phyloP scores from a whole-genome alignment of 495 filamentous ascomycete species.

The Parathielavia hyrcaniae region DNA sequence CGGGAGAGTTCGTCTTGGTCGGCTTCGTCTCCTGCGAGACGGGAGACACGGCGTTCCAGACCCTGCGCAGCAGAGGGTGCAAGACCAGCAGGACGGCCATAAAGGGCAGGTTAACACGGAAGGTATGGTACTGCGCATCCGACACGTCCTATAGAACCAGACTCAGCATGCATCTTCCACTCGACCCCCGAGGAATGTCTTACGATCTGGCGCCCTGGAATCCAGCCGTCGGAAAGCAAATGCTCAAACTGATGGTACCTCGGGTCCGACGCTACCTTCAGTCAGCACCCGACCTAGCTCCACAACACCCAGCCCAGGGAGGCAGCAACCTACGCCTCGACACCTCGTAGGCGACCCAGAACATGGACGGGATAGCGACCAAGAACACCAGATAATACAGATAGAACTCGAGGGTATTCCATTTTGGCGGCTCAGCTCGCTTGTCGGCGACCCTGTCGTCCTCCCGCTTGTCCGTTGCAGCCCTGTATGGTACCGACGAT shows the following conservation, averaged over 20 bases:
- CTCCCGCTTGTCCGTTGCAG: conserved; percentile 37
- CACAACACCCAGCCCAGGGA: not conserved
- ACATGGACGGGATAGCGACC: conserved; percentile 75
- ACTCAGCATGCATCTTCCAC: not conserved
- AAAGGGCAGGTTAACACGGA: conserved; percentile 81
- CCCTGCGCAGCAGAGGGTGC: conserved; percentile 70
- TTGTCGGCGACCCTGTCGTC: conserved; percentile 35
- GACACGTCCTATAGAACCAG: conserved; percentile 65
- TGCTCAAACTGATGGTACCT: conserved; percentile 68
- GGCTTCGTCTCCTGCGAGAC: conserved; percentile 21
- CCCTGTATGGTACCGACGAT: conserved; percentile 57
- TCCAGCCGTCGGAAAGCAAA: conserved; percentile 77
- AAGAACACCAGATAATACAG: conserved; percentile 70
- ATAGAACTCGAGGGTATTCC: conserved; percentile 82
- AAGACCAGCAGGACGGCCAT: conserved; percentile 61
- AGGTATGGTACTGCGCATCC: conserved; percentile 80
- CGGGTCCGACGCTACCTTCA: conserved; percentile 64
- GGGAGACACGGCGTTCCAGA: conserved; percentile 52
- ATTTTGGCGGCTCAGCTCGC: conserved; percentile 54
- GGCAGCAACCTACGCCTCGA: conserved; percentile 63
- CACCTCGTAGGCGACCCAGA: conserved; percentile 76
- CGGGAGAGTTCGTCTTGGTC: conserved; percentile 21
- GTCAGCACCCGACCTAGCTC: not conserved
- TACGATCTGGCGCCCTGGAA: conserved; percentile 87
- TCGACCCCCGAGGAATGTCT: conserved; percentile 24